phyloP scores from a whole-genome alignment of 768 basidiomycete species.

The Paxillus rubicundulus region DNA sequence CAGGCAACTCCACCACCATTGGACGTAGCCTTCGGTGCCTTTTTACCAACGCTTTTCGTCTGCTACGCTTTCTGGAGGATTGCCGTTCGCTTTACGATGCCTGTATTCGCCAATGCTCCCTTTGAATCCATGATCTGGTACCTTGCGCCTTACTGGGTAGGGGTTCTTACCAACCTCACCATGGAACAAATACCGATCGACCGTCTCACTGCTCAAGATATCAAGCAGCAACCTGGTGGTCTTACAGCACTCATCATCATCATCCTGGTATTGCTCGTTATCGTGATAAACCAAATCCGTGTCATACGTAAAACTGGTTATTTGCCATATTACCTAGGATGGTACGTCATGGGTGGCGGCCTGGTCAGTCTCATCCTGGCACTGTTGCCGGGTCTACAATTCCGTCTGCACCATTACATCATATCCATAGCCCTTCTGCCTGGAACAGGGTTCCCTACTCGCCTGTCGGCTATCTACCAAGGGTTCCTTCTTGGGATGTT shows the following conservation, averaged over 20 bases:
- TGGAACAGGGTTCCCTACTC: conserved; percentile 77
- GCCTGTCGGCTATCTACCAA: conserved; percentile 76
- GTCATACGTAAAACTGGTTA: conserved; percentile 84
- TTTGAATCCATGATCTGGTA: conserved; percentile 75
- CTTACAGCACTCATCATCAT: conserved; percentile 68
- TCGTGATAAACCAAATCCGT: conserved; percentile 74
- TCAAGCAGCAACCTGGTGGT: conserved; percentile 63
- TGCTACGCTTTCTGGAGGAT: conserved; percentile 77
- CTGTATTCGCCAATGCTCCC: conserved; percentile 62
- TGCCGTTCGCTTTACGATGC: conserved; percentile 71
- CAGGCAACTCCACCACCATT: conserved; percentile 63
- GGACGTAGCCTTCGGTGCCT: conserved; percentile 69
- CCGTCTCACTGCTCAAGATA: conserved; percentile 68
- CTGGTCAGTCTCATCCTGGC: conserved; percentile 64
- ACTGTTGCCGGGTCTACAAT: conserved; percentile 61
- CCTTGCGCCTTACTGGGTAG: conserved; percentile 75
- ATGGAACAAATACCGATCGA: conserved; percentile 72
- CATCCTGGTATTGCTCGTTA: conserved; percentile 52
- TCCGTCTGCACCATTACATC: conserved; percentile 84
- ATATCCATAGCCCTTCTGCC: conserved; percentile 73
- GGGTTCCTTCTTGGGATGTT: conserved; percentile 82
- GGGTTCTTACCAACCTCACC: conserved; percentile 71
- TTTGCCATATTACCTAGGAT: conserved; percentile 71
- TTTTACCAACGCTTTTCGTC: conserved; percentile 77
- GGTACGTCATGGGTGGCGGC: conserved; percentile 71